These are phyloP conservation scores for Neohortaea acidophila DNA, from an alignment of 495 filamentous ascomycete species.

Conservation along the genomic window DNA sequence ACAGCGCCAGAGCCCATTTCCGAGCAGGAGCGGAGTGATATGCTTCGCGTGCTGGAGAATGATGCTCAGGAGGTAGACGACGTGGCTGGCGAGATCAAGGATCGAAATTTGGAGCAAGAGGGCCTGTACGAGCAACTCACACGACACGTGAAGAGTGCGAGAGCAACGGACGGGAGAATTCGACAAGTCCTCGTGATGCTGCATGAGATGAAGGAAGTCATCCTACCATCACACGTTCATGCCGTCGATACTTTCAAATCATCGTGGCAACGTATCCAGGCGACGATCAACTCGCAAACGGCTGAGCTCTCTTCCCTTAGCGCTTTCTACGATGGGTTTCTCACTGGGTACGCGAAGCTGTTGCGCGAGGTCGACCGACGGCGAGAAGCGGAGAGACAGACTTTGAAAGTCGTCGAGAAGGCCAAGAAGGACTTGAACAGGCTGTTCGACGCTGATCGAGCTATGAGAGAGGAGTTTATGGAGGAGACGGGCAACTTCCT, in stretches of 20 bases:
- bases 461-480: conserved; percentile 63
- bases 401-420: conserved; percentile 57
- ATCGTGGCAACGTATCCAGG: conserved; percentile 61
- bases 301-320: conserved; percentile 57
- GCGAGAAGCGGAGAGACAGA: conserved; percentile 50
- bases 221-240: conserved; percentile 44
- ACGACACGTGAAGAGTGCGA: conserved; percentile 41
- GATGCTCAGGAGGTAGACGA: conserved; percentile 82
- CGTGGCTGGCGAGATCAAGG: conserved; percentile 69
- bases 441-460: conserved; percentile 55
- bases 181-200: conserved; percentile 49
- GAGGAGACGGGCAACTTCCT: conserved; percentile 72
- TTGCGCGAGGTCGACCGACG: conserved; percentile 69
- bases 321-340: conserved; percentile 68
- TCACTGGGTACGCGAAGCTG: conserved; percentile 67
- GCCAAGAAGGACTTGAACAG: conserved; percentile 60
- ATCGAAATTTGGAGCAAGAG: conserved; percentile 65
- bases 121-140: conserved; percentile 40
- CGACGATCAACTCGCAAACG: conserved; percentile 48
- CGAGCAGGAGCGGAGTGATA: conserved; percentile 60
- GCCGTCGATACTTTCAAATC: conserved; percentile 55
- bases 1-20: conserved; percentile 54
- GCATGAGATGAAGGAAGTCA: conserved; percentile 36
- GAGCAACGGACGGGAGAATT: conserved; percentile 32
- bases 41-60: conserved; percentile 66